Evolutionary conservation across 345 rosid species (phyloP), one percentile per base, ranked within the genome.

Genomic region (Rhodomyrtus tomentosa): DNA sequence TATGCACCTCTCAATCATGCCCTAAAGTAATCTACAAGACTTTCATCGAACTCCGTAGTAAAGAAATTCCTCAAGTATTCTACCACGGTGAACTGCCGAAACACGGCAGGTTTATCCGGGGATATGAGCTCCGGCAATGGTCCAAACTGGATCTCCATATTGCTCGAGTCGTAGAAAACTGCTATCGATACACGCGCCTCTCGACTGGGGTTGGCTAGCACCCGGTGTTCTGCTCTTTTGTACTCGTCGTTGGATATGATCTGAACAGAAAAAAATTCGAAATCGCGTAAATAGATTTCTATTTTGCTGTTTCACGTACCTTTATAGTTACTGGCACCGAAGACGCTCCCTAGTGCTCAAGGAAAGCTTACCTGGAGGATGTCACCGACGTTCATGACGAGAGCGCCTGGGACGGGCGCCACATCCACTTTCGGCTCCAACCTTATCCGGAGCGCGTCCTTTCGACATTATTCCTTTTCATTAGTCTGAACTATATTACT

Each of bases 161-260:
- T 81, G 10, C 82, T 74, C 2, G 90, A 82, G 50, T 84, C 85
- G 89, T 82, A 88, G 87, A 91, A 93, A 40, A 90, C 88, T 4
- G 87, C 95, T 11, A 83, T 50, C 13, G 93, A 85, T 15, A 88
- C 83, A 53, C 93, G 81, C 1, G 94, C 85, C 54, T 89, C 84
- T 0, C 1, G 54, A 2, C 81, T 58, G 2, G 91, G 83, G 85
- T 91, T 92, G 1, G 94, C 95, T 85, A 91, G 76, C 55, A 87
- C 91, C 51, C 93, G 83, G 51, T 91, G 91, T 49, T 89, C 90
- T 32, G 86, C 90, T 14, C 95, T 91, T 84, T 4, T 86, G 85
- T 89, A 91, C 81, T 90, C 92, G 15, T 90, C 91, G 79, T 93
- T 93, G 1, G 93, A 90, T 83, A 92, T 7, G 4, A 92, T 92